Percentiles rank a stretch among this genome's conserved stretches.
Conservation (phyloP, 139 green algal species). For the Marvania coccoides region DNA sequence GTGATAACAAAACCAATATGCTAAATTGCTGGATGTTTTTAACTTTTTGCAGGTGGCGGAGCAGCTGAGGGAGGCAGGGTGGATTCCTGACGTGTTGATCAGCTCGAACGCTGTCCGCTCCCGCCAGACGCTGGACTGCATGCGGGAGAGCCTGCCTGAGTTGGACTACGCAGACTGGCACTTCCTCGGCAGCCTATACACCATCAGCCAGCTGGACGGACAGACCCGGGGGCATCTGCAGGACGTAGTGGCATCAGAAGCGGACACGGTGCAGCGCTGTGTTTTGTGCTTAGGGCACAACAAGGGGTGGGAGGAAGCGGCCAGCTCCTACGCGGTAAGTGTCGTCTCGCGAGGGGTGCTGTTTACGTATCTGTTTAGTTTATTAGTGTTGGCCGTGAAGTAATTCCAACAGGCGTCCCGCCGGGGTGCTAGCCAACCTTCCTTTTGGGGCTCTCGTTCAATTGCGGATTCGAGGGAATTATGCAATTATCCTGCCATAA, state of each 20-base stretch:
- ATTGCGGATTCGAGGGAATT: no score
- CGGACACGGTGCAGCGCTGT: conserved; percentile 16
- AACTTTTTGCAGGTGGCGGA: conserved; percentile 24
- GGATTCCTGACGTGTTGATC: conserved; percentile 61
- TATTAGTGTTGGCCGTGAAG: not conserved
- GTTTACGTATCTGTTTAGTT: not conserved
- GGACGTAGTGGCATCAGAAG: conserved; percentile 10
- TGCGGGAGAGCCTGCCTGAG: conserved; percentile 42
- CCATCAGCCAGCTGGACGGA: conserved; percentile 72
- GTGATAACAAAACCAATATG: not conserved
- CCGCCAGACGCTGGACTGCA: conserved; percentile 70
- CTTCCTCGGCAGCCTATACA: conserved; percentile 75
- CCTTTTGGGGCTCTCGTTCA: no score
- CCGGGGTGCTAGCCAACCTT: no score
- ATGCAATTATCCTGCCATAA: no score
- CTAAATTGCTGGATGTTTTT: not conserved
- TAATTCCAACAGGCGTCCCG: no score
- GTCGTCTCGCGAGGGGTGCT: no score
- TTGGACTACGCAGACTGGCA: conserved; percentile 44
- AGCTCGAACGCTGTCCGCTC: conserved; percentile 61
- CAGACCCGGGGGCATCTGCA: conserved; percentile 45
- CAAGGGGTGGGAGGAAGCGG: conserved; percentile 76
- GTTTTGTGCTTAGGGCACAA: conserved; percentile 82
- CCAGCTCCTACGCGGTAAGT: conserved; percentile 47
- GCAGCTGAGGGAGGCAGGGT: conserved; percentile 43